Conservation (phyloP, 2,329 filamentous ascomycete species). For the Fusarium sp. region DNA sequence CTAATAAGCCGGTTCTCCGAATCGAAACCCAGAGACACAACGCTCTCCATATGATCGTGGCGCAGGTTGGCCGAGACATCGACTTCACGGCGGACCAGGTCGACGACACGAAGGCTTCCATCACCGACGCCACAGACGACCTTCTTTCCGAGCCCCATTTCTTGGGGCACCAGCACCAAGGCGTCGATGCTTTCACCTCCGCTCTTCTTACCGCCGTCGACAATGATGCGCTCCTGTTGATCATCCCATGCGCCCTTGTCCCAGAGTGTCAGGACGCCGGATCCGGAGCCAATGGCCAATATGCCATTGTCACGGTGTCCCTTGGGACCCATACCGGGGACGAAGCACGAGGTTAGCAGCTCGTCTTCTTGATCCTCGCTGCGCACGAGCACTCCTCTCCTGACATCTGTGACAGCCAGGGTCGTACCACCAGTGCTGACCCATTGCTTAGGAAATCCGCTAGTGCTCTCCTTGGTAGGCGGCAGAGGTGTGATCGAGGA, state of each 20-base stretch:
- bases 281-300: conserved; percentile 79
- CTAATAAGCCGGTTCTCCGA: conserved; percentile 87
- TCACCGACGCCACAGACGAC: conserved; percentile 86
- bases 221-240: conserved; percentile 87
- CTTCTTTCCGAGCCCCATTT: conserved; percentile 76
- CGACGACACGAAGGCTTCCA: conserved; percentile 81
- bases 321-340: conserved; percentile 80
- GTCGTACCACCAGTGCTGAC: conserved; percentile 93
- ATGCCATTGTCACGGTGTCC: conserved; percentile 76
- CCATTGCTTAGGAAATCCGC: conserved; percentile 94
- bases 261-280: conserved; percentile 91
- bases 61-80: conserved; percentile 68
- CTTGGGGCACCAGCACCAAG: conserved; percentile 78
- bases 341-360: conserved; percentile 82
- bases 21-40: conserved; percentile 86
- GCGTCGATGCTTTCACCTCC: conserved; percentile 85
- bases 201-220: conserved; percentile 67
- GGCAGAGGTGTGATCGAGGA: conserved; percentile 89
- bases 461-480: conserved; percentile 82
- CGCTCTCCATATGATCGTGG: conserved; percentile 90
- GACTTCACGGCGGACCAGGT: conserved; percentile 80
- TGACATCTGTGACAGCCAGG: conserved; percentile 87
- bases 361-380: conserved; percentile 98
- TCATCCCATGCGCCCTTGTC: conserved; percentile 96
- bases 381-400: conserved; percentile 85